These are phyloP conservation scores for Lactarius trivialis DNA, from an alignment of 768 basidiomycete genomes.

Conservation along the genomic window DNA sequence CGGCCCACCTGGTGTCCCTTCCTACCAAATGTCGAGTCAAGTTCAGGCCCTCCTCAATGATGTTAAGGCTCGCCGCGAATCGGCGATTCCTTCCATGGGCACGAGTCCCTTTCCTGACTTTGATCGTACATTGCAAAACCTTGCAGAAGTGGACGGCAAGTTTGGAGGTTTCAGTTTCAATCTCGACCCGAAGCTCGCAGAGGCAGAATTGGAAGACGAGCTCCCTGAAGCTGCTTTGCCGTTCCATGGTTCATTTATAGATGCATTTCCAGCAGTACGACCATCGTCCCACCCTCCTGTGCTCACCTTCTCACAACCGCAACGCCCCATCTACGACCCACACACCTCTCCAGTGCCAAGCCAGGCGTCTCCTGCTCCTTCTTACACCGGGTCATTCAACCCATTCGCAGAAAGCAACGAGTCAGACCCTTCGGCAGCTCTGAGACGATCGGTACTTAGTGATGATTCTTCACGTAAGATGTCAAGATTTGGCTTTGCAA, in stretches of 20 bases:
- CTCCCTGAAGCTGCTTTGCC: constrained; percentile 39
- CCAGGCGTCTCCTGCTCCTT: constrained; percentile 40
- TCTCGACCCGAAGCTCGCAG: constrained; percentile 70
- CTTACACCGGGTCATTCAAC: constrained; percentile 73
- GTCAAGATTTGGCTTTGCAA: constrained; percentile 75
- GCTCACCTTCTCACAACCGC: constrained; percentile 42
- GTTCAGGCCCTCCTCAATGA: constrained; percentile 82
- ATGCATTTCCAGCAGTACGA: constrained; percentile 64
- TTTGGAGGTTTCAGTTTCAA: constrained; percentile 80
- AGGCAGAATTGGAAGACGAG: constrained; percentile 39
- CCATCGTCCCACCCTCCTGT: constrained; percentile 41
- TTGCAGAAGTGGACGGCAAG: constrained; percentile 55
- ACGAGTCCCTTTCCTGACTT: constrained; percentile 82
- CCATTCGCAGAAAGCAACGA: constrained; percentile 64
- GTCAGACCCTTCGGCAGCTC: constrained; percentile 32
- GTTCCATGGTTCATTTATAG: constrained; percentile 58
- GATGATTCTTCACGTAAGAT: constrained; percentile 60
- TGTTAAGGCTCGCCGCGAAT: constrained; percentile 67
- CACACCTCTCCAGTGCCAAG: constrained; percentile 40
- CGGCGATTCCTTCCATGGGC: constrained; percentile 35
- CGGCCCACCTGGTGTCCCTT: constrained; percentile 34
- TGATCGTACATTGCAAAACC: constrained; percentile 71
- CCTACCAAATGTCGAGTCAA: constrained; percentile 83
- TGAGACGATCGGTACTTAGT: constrained; percentile 40
- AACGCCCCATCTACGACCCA: constrained; percentile 53